These are phyloP conservation scores for Euphorbia pulcherrima DNA, from an alignment of 345 rosid genomes.

Conservation along the genomic window DNA sequence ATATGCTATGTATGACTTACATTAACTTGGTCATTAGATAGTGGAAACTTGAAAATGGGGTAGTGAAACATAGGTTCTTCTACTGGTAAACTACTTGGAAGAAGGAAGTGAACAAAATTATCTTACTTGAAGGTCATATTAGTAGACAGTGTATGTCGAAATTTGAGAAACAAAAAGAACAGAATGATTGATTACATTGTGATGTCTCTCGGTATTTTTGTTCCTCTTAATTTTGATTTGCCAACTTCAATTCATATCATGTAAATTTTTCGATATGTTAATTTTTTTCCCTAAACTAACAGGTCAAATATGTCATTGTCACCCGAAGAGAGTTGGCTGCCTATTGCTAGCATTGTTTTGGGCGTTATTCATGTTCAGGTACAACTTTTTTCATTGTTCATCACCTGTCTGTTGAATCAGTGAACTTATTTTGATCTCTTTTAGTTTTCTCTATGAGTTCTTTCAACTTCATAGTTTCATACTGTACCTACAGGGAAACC, in stretches of 20 bases:
- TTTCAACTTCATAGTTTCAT: no score
- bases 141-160: background rate
- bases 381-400: slow-evolving; percentile 1
- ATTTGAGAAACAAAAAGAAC: background rate
- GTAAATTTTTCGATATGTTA: background rate
- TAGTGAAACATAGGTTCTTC: background rate
- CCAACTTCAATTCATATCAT: background rate
- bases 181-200: background rate
- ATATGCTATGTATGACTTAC: background rate
- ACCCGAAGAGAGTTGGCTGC: slow-evolving; percentile 90
- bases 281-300: slow-evolving; percentile 16
- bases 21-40: background rate
- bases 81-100: background rate
- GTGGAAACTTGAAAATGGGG: background rate
- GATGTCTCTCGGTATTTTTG: background rate
- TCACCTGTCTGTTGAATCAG: background rate
- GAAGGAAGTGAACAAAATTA: background rate
- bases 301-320: slow-evolving; percentile 82
- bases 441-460: background rate
- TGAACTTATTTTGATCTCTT: background rate
- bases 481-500: no score
- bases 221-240: background rate
- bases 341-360: slow-evolving; percentile 77
- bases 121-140: background rate
- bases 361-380: slow-evolving; percentile 94